Evolutionary conservation across 306 rosid genomes (phyloP).

Genomic region (Medicago ruthenica): DNA sequence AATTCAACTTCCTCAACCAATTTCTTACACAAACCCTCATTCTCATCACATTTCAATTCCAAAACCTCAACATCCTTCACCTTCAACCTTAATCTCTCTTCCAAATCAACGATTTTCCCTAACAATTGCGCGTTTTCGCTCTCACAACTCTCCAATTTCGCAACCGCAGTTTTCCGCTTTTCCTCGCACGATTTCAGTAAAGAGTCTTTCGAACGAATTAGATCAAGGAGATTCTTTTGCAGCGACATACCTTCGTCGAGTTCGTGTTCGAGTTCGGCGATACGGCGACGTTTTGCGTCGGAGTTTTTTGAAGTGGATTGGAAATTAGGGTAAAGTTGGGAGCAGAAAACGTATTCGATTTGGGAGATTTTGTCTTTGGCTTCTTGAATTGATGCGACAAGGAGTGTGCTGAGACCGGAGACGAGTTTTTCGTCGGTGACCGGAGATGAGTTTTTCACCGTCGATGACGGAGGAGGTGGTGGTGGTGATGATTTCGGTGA

Average conservation of each 20-base stretch:
- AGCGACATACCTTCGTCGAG: conserved; percentile 55
- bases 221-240: conserved; percentile 53
- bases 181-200: conserved; percentile 54
- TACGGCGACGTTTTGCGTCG: conserved; percentile 49
- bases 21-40: conserved; percentile 46
- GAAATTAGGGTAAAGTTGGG: conserved; percentile 66
- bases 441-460: conserved; percentile 52
- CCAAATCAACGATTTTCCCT: conserved; percentile 48
- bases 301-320: conserved; percentile 51
- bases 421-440: conserved; percentile 53
- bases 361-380: conserved; percentile 77
- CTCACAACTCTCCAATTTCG: conserved; percentile 45
- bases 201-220: conserved; percentile 53
- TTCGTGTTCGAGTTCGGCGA: conserved; percentile 54
- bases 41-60: conserved; percentile 50
- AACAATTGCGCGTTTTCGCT: conserved; percentile 51
- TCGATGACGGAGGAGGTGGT: too few relatives aligned
- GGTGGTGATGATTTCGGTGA: conserved; percentile 44
- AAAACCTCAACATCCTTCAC: conserved; percentile 53
- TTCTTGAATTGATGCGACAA: conserved; percentile 90
- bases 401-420: conserved; percentile 72
- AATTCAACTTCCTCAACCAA: conserved; percentile 48
- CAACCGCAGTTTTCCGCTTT: conserved; percentile 40
- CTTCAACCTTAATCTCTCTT: conserved; percentile 48
- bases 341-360: conserved; percentile 82